phyloP scores from a whole-genome alignment of 805 yeast genomes.

The Metschnikowia borealis region DNA sequence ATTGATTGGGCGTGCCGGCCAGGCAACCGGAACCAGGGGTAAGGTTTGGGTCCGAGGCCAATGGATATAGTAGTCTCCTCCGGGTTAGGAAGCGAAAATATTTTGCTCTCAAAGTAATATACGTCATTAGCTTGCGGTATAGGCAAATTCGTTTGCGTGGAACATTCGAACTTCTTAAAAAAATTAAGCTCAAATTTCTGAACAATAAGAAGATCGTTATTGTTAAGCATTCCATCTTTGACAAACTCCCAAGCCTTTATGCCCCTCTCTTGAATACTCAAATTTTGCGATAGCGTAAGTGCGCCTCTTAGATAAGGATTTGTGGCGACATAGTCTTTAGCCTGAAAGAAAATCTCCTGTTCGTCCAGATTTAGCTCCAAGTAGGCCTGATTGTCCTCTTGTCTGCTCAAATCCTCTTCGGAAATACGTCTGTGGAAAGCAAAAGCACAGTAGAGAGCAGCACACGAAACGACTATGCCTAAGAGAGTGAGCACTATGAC shows the following conservation, averaged over 20 bases:
- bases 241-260: constrained; percentile 86
- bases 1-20: constrained; percentile 85
- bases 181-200: constrained; percentile 63
- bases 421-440: constrained; percentile 2
- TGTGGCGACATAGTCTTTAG: constrained; percentile 44
- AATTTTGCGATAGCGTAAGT: constrained; percentile 53
- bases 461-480: constrained; percentile 1
- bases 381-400: constrained; percentile 18
- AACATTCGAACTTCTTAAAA: constrained; percentile 54
- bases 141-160: constrained; percentile 79
- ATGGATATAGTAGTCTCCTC: constrained; percentile 57
- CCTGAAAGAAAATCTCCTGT: constrained; percentile 64
- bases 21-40: constrained; percentile 89
- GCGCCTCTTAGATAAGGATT: constrained; percentile 40
- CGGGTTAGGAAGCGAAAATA: constrained; percentile 65
- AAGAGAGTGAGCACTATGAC: constrained; percentile 4
- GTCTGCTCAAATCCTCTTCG: constrained; percentile 7
- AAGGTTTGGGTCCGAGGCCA: constrained; percentile 83
- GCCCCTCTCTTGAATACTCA: constrained; percentile 80
- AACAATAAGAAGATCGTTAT: constrained; percentile 55
- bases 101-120: constrained; percentile 83
- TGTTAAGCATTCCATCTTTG: constrained; percentile 51
- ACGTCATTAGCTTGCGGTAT: constrained; percentile 79
- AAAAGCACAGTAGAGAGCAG: constrained; percentile 3
- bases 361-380: constrained; percentile 60